Conservation (phyloP, 2,329 filamentous ascomycete species). For the Hypoxylon sp. region DNA sequence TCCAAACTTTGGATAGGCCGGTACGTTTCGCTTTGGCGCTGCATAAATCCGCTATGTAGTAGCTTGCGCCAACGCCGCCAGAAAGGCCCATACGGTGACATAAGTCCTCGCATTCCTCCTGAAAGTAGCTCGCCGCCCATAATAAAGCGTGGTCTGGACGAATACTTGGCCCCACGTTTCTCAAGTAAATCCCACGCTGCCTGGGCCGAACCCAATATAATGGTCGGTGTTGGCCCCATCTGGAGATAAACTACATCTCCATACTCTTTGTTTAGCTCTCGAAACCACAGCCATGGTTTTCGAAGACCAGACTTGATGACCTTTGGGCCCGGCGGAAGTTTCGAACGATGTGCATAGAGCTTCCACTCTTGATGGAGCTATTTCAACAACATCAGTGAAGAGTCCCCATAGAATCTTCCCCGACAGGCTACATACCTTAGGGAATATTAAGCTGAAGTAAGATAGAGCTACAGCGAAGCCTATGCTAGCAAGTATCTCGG, state of each 20-base stretch:
- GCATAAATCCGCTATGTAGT: constrained; percentile 61
- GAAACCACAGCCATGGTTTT: constrained; percentile 62
- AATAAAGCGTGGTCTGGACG: constrained; percentile 62
- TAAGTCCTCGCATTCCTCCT: constrained; percentile 59
- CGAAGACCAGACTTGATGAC: constrained; percentile 56
- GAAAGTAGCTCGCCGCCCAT: constrained; percentile 62
- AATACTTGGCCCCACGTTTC: constrained; percentile 60
- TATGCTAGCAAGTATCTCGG: constrained; percentile 40
- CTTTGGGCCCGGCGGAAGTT: constrained; percentile 59
- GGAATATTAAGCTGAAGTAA: constrained; percentile 51
- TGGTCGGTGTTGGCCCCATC: constrained; percentile 60
- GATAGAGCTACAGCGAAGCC: constrained; percentile 42
- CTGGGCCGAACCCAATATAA: constrained; percentile 60
- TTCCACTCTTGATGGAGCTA: constrained; percentile 59
- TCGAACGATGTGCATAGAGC: constrained; percentile 56
- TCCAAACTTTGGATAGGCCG: constrained; percentile 60
- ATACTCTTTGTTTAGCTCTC: constrained; percentile 56
- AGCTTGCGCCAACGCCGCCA: constrained; percentile 62
- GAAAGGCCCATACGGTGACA: constrained; percentile 60
- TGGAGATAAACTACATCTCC: constrained; percentile 62
- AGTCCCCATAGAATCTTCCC: background rate
- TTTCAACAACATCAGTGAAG: constrained; percentile 10
- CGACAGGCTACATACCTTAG: constrained; percentile 45
- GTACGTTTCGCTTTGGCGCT: constrained; percentile 60
- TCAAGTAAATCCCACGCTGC: constrained; percentile 62